Percentiles rank a stretch among this genome's conserved stretches.
phyloP scores from a whole-genome alignment of 202 grass and related monocot species.

The Schoenoplectus triqueter region DNA sequence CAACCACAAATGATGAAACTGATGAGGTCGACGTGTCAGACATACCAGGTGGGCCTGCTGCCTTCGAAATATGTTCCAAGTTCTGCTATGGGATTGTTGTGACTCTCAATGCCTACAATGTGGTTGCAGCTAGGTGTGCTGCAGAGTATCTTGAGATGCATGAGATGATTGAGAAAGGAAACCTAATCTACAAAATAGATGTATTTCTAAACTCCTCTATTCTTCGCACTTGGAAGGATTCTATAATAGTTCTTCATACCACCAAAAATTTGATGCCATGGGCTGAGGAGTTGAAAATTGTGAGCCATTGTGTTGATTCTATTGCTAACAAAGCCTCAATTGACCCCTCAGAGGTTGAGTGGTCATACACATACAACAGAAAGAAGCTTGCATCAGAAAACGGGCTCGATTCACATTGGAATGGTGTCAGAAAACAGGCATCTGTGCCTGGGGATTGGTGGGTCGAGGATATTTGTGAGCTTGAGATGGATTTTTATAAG shows the following conservation, averaged over 20 bases:
- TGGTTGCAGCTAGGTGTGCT: constrained; percentile 74
- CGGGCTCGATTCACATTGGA: constrained; percentile 73
- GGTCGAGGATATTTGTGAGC: constrained; percentile 93
- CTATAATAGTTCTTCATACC: constrained; percentile 83
- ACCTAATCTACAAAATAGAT: constrained; percentile 96
- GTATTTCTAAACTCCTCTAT: constrained; percentile 88
- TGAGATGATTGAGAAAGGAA: constrained; percentile 92
- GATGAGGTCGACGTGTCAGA: constrained; percentile 81
- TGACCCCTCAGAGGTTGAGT: constrained; percentile 86
- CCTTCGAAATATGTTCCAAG: constrained; percentile 97
- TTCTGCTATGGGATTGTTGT: constrained; percentile 95
- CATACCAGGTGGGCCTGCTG: constrained; percentile 85
- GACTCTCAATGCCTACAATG: constrained; percentile 97
- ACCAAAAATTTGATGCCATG: constrained; percentile 76
- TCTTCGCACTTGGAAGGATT: constrained; percentile 92
- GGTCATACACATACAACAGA: constrained; percentile 97
- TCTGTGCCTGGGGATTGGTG: constrained; percentile 91
- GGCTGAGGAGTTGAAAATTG: constrained; percentile 80
- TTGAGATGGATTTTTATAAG: constrained; percentile 89
- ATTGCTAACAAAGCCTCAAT: constrained; percentile 76
- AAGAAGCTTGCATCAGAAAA: constrained; percentile 86
- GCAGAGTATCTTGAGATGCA: constrained; percentile 98
- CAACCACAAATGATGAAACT: constrained; percentile 57
- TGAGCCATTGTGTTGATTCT: constrained; percentile 80
- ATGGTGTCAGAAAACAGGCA: constrained; percentile 77